Evolutionary conservation across 2,329 filamentous ascomycete species (phyloP), one percentile per base, ranked within the genome.

Genomic region (Monosporascus cannonballus): DNA sequence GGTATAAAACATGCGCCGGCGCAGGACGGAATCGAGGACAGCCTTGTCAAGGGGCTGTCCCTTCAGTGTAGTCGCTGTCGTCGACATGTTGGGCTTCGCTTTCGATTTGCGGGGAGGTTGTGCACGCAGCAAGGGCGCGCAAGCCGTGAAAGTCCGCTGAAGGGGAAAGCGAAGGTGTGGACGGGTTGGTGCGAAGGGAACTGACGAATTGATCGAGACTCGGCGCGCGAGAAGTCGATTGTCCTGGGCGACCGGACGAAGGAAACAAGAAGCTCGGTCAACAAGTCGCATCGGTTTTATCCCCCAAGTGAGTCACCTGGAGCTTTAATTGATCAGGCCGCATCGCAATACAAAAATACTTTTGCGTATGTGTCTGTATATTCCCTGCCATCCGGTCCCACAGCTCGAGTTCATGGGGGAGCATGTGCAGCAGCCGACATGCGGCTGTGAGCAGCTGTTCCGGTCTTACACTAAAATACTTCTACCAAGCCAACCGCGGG

Each of bases 1-100:
- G 58, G 92, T 96, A 75, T 94, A 96, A 79, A 97, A 97, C 75
- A 93, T 79, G 71, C 91, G 88, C 60, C 92, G 87, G 61, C 88
- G 85, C 64, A 97, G 85, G 67, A 97, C 83, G 56, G 85, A 87
- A 68, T 97, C 94, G 67, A 97, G 83, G 53, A 83, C 77, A 54
- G 80, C 76, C 66, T 90, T 85, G 73, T 97, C 91, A 64, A 99
- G 86, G 73, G 89, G 85, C 78, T 96, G 86, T 64, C 93, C 94
- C 74, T 88, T 92, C 68, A 90, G 84, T 55, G 91, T 96, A 60
- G 89, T 94, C 36, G 78, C 77, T 52, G 74, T 70, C 53, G 76
- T 71, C 48, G 75, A 71, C 78, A 80, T 82, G 49, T 65, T 67
- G 47, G 46, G 38, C 5, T 57, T 44, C 18, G 22, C 42, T 24